phyloP scores from a whole-genome alignment of 257 asterid genomes.

The Vinca minor region DNA sequence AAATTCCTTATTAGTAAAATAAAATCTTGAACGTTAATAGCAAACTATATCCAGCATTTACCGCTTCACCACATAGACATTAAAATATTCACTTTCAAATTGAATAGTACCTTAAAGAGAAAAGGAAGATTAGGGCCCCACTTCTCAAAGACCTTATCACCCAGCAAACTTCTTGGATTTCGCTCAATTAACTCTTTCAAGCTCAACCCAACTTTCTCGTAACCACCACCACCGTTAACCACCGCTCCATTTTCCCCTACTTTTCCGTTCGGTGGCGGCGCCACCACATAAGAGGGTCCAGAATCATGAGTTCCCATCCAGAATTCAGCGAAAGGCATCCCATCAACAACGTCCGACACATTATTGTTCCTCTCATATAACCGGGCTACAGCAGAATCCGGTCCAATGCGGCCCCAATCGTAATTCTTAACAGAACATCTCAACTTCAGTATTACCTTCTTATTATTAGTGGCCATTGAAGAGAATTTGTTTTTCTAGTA shows the following conservation, averaged over 20 bases:
- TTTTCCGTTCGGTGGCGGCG: too few relatives aligned
- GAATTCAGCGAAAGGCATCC: constrained; percentile 60
- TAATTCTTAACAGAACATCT: constrained; percentile 59
- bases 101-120: constrained; percentile 95
- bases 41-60: background rate
- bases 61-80: too few relatives aligned
- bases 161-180: constrained; percentile 53
- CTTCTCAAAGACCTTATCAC: constrained; percentile 50
- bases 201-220: constrained; percentile 23
- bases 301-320: constrained; percentile 96
- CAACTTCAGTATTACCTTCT: constrained; percentile 32
- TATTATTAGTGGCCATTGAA: constrained; percentile 25
- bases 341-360: constrained; percentile 35
- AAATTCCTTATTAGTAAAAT: background rate
- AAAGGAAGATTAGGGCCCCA: constrained; percentile 87
- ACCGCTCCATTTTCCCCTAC: too few relatives aligned
- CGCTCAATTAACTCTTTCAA: constrained; percentile 77
- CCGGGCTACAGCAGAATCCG: constrained; percentile 54
- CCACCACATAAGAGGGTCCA: constrained; percentile 54
- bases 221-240: constrained; percentile 15
- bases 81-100: too few relatives aligned
- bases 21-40: background rate
- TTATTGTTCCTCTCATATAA: constrained; percentile 42
- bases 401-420: constrained; percentile 59
- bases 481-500: background rate